A percentile compares a stretch with the other conserved stretches of the same genome.
phyloP scores from a whole-genome alignment of 2,329 filamentous ascomycete genomes.

The Stachybotrys elegans region DNA sequence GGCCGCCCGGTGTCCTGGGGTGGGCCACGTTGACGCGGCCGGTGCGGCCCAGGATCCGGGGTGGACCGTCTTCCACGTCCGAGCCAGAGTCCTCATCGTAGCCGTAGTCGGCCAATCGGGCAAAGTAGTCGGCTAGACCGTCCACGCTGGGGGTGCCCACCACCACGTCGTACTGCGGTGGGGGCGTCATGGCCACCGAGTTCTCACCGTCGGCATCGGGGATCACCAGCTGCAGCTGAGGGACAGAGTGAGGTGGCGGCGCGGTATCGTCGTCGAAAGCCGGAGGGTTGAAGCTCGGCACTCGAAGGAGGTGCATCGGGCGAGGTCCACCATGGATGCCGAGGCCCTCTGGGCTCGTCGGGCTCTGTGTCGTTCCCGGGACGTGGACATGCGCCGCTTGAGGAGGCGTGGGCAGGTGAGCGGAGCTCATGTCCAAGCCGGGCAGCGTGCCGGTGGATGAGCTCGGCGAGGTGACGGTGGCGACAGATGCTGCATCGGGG shows the following conservation, averaged over 20 bases:
- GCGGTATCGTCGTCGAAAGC: conserved; percentile 71
- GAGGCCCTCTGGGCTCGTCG: conserved; percentile 5
- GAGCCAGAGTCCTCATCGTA: conserved; percentile 36
- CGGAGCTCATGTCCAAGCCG: conserved; percentile 27
- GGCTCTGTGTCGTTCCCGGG: conserved; percentile 14
- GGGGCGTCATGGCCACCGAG: conserved; percentile 61
- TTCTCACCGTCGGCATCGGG: conserved; percentile 8
- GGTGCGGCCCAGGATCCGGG: conserved; percentile 42
- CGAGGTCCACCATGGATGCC: conserved; percentile 35
- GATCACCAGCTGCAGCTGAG: conserved; percentile 17
- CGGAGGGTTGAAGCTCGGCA: conserved; percentile 83
- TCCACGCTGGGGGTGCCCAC: conserved; percentile 65
- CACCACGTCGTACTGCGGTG: conserved; percentile 77
- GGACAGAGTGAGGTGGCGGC: conserved; percentile 26
- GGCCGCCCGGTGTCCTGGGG: conserved; percentile 48
- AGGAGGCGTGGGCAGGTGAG: conserved; percentile 41
- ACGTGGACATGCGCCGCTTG: conserved; percentile 47
- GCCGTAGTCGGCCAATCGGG: conserved; percentile 70
- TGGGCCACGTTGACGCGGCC: conserved; percentile 55
- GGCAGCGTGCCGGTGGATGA: conserved; percentile 51
- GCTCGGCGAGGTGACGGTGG: conserved; percentile 62
- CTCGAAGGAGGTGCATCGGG: conserved; percentile 78
- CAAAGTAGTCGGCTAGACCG: conserved; percentile 80
- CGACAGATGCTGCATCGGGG: conserved; percentile 42
- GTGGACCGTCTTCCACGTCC: conserved; percentile 36